Percentiles rank a stretch among this genome's conserved stretches.
Evolutionary conservation across 345 rosid genomes (phyloP).

Genomic region (Citrus sp.): DNA sequence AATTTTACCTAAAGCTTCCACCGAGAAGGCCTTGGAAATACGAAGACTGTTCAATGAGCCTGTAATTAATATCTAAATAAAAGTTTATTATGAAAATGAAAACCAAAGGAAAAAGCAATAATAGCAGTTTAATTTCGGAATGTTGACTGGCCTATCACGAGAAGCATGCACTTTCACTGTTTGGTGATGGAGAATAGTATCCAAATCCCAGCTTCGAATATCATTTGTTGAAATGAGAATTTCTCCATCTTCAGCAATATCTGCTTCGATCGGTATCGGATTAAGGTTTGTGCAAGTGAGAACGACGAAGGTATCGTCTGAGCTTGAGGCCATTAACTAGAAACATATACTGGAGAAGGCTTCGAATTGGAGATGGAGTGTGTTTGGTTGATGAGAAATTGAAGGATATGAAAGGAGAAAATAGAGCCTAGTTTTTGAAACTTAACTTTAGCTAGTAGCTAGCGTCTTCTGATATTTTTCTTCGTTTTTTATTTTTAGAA

Average conservation of each 20-base stretch:
- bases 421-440: background rate
- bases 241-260: conserved; percentile 8
- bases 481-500: background rate
- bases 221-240: conserved; percentile 42
- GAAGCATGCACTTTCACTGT: conserved; percentile 42
- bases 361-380: background rate
- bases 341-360: background rate
- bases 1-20: conserved; percentile 62
- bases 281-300: conserved; percentile 33
- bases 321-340: conserved; percentile 39
- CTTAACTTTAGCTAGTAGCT: background rate
- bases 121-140: background rate
- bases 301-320: conserved; percentile 30
- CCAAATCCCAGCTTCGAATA: conserved; percentile 40
- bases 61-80: conserved; percentile 1
- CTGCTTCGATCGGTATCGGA: conserved; percentile 19
- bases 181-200: conserved; percentile 35
- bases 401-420: background rate
- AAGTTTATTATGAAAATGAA: background rate
- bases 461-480: background rate
- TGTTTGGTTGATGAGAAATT: background rate
- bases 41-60: conserved; percentile 54
- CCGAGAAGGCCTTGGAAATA: conserved; percentile 60
- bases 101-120: background rate
- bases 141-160: conserved; percentile 39